Percentiles rank a stretch among this genome's conserved stretches.
Conservation (phyloP, 2,329 filamentous ascomycete species). For the Aphanocladium album region DNA sequence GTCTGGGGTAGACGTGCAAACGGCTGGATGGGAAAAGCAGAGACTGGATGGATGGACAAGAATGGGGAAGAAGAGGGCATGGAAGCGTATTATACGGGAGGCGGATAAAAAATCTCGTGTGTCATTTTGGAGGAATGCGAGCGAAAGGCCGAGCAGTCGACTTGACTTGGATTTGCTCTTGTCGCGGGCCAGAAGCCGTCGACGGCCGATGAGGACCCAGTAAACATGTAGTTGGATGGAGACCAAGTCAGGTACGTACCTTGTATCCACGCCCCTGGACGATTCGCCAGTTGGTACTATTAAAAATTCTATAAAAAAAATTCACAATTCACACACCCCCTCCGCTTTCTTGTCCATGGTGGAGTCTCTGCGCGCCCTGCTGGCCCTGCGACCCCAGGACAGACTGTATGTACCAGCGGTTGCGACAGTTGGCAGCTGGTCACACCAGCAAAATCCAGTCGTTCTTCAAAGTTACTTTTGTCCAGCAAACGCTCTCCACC, state of each 20-base stretch:
- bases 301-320: too few relatives aligned
- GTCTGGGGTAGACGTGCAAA: conserved; percentile 6
- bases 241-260: not conserved
- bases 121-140: not conserved
- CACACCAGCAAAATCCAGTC: not conserved
- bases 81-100: conserved; percentile 6
- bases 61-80: conserved; percentile 2
- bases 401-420: not conserved
- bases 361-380: conserved; percentile 3
- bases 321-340: not conserved
- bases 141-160: not conserved
- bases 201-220: conserved; percentile 8
- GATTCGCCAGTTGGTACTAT: too few relatives aligned
- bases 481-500: too few relatives aligned
- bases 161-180: not conserved
- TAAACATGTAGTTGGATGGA: conserved; percentile 7
- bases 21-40: not conserved
- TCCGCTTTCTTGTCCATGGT: not conserved
- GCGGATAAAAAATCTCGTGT: not conserved
- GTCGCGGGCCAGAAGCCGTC: conserved; percentile 11
- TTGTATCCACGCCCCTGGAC: not conserved
- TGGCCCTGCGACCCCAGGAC: not conserved
- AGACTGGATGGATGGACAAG: not conserved
- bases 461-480: not conserved
- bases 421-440: not conserved